Conservation (phyloP, 2,329 filamentous ascomycete genomes). For the Penicillium verrucosum region DNA sequence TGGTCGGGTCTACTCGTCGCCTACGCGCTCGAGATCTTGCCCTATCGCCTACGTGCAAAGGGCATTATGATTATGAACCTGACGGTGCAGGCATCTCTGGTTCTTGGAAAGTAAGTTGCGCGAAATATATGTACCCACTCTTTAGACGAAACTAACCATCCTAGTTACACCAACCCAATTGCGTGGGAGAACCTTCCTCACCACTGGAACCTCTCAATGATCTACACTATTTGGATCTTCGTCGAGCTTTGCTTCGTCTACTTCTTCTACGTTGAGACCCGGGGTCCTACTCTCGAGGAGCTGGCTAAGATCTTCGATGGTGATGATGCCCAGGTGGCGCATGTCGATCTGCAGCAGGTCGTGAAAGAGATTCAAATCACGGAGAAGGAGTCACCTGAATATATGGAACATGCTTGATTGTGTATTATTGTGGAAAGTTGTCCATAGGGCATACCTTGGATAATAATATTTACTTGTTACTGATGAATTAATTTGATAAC, state of each 20-base stretch:
- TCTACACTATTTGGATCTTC: conserved; percentile 33
- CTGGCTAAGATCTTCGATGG: conserved; percentile 70
- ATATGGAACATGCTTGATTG: conserved; percentile 1
- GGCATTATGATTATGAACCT: conserved; percentile 42
- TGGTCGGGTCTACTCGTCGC: conserved; percentile 28
- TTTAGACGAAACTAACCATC: background rate
- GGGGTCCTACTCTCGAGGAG: conserved; percentile 67
- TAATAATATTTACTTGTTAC: background rate
- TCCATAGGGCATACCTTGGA: background rate
- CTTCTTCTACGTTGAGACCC: conserved; percentile 57
- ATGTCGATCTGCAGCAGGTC: conserved; percentile 53
- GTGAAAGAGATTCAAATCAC: conserved; percentile 17
- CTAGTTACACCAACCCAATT: conserved; percentile 26
- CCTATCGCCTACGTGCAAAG: conserved; percentile 39
- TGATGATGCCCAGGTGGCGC: conserved; percentile 49
- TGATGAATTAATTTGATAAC: background rate
- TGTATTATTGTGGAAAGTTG: background rate
- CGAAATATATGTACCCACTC: no score
- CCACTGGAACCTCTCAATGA: conserved; percentile 26
- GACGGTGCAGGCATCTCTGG: conserved; percentile 57
- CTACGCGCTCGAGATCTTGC: conserved; percentile 32
- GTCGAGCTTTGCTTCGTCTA: conserved; percentile 33
- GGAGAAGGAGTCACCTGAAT: background rate
- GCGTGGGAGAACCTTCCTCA: conserved; percentile 22
- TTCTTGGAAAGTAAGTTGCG: conserved; percentile 56